A percentile compares a stretch with the other conserved stretches of the same genome.
phyloP scores from a whole-genome alignment of 2,329 filamentous ascomycete genomes.

The Orbilia brochopaga region DNA sequence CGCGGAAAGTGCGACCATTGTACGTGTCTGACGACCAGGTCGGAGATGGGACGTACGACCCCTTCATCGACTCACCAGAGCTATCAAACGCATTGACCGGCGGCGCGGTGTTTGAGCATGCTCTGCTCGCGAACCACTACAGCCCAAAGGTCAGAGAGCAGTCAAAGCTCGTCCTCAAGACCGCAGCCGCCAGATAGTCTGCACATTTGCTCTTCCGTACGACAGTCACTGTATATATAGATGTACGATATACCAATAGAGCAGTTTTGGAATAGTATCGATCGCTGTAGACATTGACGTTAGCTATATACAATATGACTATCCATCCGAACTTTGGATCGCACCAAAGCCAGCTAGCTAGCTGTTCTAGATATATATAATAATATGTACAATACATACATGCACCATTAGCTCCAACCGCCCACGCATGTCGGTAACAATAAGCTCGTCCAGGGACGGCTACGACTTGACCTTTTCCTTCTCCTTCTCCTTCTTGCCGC shows the following conservation, averaged over 20 bases:
- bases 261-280: not conserved
- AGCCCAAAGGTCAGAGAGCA: constrained; percentile 71
- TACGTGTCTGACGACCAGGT: constrained; percentile 90
- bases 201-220: not conserved
- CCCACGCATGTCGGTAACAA: no score
- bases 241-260: not conserved
- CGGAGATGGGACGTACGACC: constrained; percentile 75
- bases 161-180: constrained; percentile 38
- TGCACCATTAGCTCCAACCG: constrained; percentile 1
- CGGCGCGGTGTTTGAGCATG: constrained; percentile 41
- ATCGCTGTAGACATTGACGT: constrained; percentile 4
- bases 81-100: constrained; percentile 45
- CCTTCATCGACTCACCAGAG: constrained; percentile 39
- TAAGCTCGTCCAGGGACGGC: not conserved
- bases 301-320: constrained; percentile 3
- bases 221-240: not conserved
- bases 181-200: constrained; percentile 8
- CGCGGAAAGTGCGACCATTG: constrained; percentile 78
- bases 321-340: no score
- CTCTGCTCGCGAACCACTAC: constrained; percentile 78
- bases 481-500: constrained; percentile 54
- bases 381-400: constrained; percentile 34
- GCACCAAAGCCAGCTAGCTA: no score
- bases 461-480: no score
- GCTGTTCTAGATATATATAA: constrained; percentile 37